phyloP scores from a whole-genome alignment of 192 early-diverging fungal species.

The Backusella psychrophila region DNA sequence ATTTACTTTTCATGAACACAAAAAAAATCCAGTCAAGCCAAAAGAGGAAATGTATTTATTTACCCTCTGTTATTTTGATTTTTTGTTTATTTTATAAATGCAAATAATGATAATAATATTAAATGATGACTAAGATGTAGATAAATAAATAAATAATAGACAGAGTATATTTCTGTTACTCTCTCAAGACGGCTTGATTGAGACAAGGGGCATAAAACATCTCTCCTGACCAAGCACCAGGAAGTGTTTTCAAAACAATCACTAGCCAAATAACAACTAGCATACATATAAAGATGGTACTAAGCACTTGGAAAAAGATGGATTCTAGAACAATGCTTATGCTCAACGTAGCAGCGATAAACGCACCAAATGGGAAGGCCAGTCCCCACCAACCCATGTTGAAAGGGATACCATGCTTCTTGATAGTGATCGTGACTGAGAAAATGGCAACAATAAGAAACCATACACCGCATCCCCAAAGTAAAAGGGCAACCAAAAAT shows the following conservation, averaged over 20 bases:
- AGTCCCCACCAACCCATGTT: conserved; percentile 59
- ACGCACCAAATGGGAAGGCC: conserved; percentile 52
- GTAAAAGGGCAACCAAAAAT: neutral
- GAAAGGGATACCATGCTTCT: conserved; percentile 37
- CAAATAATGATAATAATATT: neutral
- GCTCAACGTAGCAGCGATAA: conserved; percentile 12
- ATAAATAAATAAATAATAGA: neutral
- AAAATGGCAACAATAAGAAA: conserved; percentile 30
- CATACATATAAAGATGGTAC: neutral
- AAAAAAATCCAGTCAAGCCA: neutral
- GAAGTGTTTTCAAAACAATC: neutral
- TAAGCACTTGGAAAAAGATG: conserved; percentile 6
- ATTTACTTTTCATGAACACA: neutral
- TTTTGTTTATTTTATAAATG: neutral
- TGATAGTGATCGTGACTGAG: conserved; percentile 27
- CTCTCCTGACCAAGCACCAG: conserved; percentile 5
- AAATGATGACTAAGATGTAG: neutral
- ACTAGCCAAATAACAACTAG: conserved; percentile 15
- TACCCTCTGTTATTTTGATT: neutral
- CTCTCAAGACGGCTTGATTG: neutral
- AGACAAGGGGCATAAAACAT: conserved; percentile 22
- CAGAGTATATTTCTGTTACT: neutral
- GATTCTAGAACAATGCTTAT: neutral
- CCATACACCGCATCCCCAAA: conserved; percentile 11
- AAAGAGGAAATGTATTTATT: neutral